Conservation (phyloP, 148 eudicot species). For the Vaccinium myrtillus region DNA sequence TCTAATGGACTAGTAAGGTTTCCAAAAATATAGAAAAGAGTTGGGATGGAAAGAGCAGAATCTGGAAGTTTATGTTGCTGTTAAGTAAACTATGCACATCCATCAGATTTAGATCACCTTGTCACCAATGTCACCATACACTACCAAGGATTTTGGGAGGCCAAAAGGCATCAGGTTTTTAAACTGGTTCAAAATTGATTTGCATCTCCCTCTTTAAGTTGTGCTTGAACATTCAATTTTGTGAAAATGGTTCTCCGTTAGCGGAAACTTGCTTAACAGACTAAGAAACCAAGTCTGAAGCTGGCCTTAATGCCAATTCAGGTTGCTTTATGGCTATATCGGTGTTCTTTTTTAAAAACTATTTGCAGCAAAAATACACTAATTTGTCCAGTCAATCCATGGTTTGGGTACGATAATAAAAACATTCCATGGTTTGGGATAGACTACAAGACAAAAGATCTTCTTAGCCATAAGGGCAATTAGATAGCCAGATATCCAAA, state of each 20-base stretch:
- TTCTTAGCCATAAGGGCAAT: too few species aligned
- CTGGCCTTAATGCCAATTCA: background rate
- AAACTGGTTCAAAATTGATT: background rate
- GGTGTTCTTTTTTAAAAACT: background rate
- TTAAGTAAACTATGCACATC: background rate
- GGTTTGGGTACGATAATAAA: background rate
- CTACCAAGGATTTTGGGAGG: background rate
- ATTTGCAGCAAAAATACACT: background rate
- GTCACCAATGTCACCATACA: background rate
- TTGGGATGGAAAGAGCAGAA: background rate
- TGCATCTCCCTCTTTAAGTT: background rate
- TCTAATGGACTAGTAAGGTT: background rate
- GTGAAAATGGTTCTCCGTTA: background rate
- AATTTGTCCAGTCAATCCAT: background rate
- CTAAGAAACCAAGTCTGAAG: background rate
- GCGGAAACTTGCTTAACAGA: background rate
- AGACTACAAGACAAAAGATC: background rate
- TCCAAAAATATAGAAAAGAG: background rate
- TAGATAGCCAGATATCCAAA: background rate
- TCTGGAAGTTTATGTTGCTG: background rate
- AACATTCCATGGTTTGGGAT: background rate
- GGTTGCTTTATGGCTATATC: background rate
- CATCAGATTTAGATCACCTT: background rate
- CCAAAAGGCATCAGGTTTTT: background rate
- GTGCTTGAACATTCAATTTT: background rate